Base-by-base conservation (phyloP, 192 early-diverging fungal species). In the Coemansia sp. region DNA sequence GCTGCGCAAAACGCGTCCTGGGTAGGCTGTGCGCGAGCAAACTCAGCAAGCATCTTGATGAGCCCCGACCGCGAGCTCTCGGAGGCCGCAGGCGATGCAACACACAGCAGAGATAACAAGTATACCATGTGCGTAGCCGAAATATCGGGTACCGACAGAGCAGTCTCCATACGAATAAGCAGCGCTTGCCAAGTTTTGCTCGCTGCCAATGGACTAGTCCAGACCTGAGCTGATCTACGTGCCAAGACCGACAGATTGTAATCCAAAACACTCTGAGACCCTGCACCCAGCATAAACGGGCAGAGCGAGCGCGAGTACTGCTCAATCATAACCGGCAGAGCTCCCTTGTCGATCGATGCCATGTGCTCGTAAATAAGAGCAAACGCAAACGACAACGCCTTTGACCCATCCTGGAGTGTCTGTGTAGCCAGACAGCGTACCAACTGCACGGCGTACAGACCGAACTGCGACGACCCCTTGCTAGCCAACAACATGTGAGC, bases 401-500 rank as follows among this genome's bases (percentile, higher is more conserved):
- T 30, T 9, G 10, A 35, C 28, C 10, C 49, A 9, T 32, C 43
- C 1, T 17, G 5, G 2, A 16, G 46, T 30, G 44, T 33, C 60
- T 17, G 47, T 26, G 62, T 23, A 43, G 62, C 49, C 19, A 73
- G 16, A 19, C 68, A 33, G 21, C 32, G 39, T 8, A 69, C 33
- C 28, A 75, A 55, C 59, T 40, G 68, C 10, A 46, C 62, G 7
- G 64, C 61, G 23, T 66, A 16, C 4, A 14, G 11, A 33, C 77
- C 55, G 39, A 78, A 74, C n/a, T 28, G 35, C 21, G 26, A 2
- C 9, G 72, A 72, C 23, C 73, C 72, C 6, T 67, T 57, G 28
- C 38, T 53, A 8, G 76, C 75, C 32, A 77, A 21, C 55, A 83
- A n/a, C 17, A 69, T 28, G 17, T 77, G 75, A 5, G 55, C 66